These are phyloP conservation scores for Vitis hybrid DNA, from an alignment of 177 flowering plant species.

Conservation along the genomic window DNA sequence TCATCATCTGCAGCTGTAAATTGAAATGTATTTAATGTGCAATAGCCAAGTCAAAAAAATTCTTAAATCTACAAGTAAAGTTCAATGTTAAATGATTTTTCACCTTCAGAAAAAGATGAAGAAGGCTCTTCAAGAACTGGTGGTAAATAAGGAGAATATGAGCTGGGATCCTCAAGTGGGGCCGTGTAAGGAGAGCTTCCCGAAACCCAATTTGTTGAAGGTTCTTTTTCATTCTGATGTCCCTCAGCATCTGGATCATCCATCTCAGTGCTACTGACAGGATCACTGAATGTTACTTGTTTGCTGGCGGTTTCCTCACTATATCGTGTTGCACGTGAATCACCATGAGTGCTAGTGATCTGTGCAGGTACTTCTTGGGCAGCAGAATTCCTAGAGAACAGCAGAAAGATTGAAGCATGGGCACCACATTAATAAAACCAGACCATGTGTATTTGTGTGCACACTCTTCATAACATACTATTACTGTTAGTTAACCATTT, in stretches of 20 bases:
- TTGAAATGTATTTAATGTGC: conserved; percentile 4
- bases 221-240: conserved; percentile 51
- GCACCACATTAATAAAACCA: not conserved
- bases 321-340: conserved; percentile 26
- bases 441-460: not conserved
- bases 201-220: conserved; percentile 59
- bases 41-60: not conserved
- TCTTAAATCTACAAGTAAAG: conserved; percentile 5
- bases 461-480: not conserved
- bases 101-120: conserved; percentile 96
- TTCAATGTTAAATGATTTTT: not conserved
- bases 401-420: conserved; percentile 8
- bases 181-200: conserved; percentile 55
- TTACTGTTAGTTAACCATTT: not conserved
- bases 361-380: conserved; percentile 38
- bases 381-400: conserved; percentile 43
- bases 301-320: conserved; percentile 45
- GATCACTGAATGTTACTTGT: conserved; percentile 66
- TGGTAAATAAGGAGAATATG: conserved; percentile 70
- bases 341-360: conserved; percentile 25
- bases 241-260: conserved; percentile 54
- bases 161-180: conserved; percentile 58
- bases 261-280: conserved; percentile 55
- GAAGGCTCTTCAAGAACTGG: conserved; percentile 96
- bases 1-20: conserved; percentile 90